phyloP scores from a whole-genome alignment of 2,329 filamentous ascomycete species.

The Stromatinia cepivora region DNA sequence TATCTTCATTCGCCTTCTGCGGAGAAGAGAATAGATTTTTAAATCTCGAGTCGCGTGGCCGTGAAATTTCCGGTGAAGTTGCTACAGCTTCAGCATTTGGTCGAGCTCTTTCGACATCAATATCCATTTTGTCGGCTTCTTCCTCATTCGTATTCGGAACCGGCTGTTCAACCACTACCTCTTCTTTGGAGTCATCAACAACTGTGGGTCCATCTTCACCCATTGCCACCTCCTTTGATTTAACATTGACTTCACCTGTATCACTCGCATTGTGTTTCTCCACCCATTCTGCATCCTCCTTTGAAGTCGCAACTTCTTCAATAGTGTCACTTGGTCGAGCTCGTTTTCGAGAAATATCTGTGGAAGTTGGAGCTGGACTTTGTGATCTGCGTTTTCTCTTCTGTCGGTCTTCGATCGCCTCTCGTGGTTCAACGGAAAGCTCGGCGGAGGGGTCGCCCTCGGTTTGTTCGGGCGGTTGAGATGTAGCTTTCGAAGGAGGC shows the following conservation, averaged over 20 bases:
- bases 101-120: slow-evolving; percentile 18
- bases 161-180: slow-evolving; percentile 26
- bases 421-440: slow-evolving; percentile 38
- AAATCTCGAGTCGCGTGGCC: slow-evolving; percentile 47
- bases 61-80: slow-evolving; percentile 24
- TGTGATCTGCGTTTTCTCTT: slow-evolving; percentile 68
- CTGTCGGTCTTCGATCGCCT: slow-evolving; percentile 53
- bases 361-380: slow-evolving; percentile 57
- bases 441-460: slow-evolving; percentile 27
- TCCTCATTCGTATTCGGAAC: neutral
- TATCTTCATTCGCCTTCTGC: slow-evolving; percentile 21
- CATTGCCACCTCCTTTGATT: slow-evolving; percentile 14
- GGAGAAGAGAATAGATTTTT: slow-evolving; percentile 45
- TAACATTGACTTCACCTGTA: slow-evolving; percentile 25
- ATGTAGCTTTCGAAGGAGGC: slow-evolving; percentile 24
- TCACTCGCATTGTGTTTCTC: slow-evolving; percentile 36
- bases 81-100: slow-evolving; percentile 4
- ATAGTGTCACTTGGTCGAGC: slow-evolving; percentile 46
- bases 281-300: slow-evolving; percentile 31
- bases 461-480: slow-evolving; percentile 25
- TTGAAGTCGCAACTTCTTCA: slow-evolving; percentile 26
- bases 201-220: slow-evolving; percentile 23
- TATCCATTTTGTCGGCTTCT: slow-evolving; percentile 15
- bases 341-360: slow-evolving; percentile 57
- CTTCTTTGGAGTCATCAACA: slow-evolving; percentile 30